Conservation (phyloP, 2,329 filamentous ascomycete genomes). For the Akanthomyces lecanii region DNA sequence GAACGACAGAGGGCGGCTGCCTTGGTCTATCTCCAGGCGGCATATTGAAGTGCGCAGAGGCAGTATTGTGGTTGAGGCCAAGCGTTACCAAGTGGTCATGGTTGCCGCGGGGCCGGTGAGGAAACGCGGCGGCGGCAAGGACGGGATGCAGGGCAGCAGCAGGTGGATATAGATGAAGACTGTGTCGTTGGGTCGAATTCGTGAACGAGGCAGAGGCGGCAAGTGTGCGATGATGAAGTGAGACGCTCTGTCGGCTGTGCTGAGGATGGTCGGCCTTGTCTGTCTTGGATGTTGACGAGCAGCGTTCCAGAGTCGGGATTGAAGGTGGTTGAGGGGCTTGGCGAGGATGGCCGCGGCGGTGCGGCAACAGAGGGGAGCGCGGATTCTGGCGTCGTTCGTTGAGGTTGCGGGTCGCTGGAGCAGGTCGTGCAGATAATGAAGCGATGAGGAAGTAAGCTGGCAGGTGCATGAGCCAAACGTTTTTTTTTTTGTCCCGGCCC, state of each 20-base stretch:
- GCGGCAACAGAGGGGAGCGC: not conserved
- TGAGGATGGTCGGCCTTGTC: not conserved
- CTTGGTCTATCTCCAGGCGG: conserved; percentile 50
- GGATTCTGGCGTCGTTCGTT: conserved; percentile 13
- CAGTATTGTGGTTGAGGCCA: conserved; percentile 8
- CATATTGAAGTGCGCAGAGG: conserved; percentile 16
- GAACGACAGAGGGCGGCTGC: conserved; percentile 64
- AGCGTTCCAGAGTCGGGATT: conserved; percentile 7
- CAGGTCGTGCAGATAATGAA: conserved; percentile 8
- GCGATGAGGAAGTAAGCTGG: conserved; percentile 10
- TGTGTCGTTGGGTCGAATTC: conserved; percentile 7
- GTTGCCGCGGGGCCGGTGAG: conserved; percentile 6
- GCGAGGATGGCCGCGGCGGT: not conserved
- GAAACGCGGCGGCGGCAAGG: conserved; percentile 9
- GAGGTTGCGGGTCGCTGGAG: not conserved
- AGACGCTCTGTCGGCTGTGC: not conserved
- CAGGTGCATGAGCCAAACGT: conserved; percentile 6
- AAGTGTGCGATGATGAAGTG: not conserved
- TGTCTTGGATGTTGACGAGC: not conserved
- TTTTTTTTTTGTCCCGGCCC: not conserved
- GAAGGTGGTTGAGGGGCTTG: conserved; percentile 7
- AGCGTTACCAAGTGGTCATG: conserved; percentile 10
- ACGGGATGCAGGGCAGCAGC: not conserved
- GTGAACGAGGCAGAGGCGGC: not conserved
- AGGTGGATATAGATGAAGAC: conserved; percentile 3